Base-by-base conservation (phyloP, 805 yeast species). In the Candida easanensis region DNA sequence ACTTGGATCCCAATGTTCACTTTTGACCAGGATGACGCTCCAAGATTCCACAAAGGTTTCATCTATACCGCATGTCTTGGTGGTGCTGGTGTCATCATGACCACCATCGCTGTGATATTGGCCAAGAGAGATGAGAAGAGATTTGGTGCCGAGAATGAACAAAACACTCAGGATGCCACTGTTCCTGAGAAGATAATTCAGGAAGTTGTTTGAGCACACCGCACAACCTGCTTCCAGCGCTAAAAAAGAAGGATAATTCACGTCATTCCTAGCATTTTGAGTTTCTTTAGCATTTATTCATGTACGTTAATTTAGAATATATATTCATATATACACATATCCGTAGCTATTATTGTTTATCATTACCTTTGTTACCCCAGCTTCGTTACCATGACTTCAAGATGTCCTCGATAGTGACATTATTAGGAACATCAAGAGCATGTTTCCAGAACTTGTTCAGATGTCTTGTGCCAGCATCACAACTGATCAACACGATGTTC, bases 381-480 rank as follows among this genome's bases (percentile, higher is more conserved):
- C n/a, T n/a, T n/a, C n/a, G n/a, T n/a, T 23, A 23, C 11, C 33
- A 30, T 30, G 38, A 15, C 21, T 18, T 23, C 40, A 38, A 10
- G 16, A 69, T 63, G n/a, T 66, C 67, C 4, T 65, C 65, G 26
- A 71, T 40, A 1, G 66, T 56, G 5, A 66, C 50, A 15, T 62
- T 57, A 38, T 60, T 50, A 7, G 58, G 56, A 4, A 69, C 60
- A 5, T 53, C 50, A 27, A 65, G 61, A 0, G 91, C 91, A 41
- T 71, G 65, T 54, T 82, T 87, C 97, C 97, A 91, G 58, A 91
- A 93, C 63, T 91, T 91, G 39, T 93, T 84, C 46, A 91, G 59
- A 64, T 91, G 99, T 52, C 99, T 72, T 11, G 83, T 69, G 1
- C 99, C 99, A 5, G 95, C 81, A 61, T 91, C 99, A 61, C 98